Conservation (phyloP, 2,329 filamentous ascomycete genomes). For the Alternaria postmessia region DNA sequence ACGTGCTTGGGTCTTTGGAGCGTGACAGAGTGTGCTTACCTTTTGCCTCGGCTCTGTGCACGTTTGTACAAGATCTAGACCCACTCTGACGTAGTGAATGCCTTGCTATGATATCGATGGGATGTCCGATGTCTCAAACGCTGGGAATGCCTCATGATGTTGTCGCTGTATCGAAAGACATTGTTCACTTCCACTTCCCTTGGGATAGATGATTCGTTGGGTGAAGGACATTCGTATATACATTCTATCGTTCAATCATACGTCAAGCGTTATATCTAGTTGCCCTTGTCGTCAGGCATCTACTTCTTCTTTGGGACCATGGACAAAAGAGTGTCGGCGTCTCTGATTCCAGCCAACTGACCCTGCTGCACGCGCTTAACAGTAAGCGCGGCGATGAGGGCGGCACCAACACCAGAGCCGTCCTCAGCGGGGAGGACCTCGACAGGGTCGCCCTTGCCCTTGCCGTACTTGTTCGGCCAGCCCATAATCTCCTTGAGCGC, state of each 20-base stretch:
- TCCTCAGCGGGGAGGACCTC: constrained; percentile 92
- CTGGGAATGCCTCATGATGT: not conserved
- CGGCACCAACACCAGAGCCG: constrained; percentile 95
- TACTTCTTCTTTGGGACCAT: constrained; percentile 26
- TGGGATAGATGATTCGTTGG: not conserved
- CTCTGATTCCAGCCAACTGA: constrained; percentile 65
- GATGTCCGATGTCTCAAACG: not conserved
- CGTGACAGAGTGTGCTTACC: not conserved
- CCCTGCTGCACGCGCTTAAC: constrained; percentile 69
- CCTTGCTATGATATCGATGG: not conserved
- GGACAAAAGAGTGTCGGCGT: constrained; percentile 56
- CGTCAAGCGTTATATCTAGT: not conserved
- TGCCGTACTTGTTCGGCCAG: constrained; percentile 80
- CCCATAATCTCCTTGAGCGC: constrained; percentile 95
- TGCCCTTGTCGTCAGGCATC: not conserved
- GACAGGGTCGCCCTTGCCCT: constrained; percentile 74
- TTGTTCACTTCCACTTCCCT: not conserved
- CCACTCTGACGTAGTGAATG: not conserved
- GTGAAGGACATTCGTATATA: not conserved
- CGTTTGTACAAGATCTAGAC: not conserved
- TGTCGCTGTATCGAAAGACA: not conserved
- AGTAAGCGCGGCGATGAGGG: constrained; percentile 82
- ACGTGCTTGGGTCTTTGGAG: not conserved
- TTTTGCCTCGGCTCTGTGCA: not conserved
- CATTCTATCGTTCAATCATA: constrained; percentile 5